These are phyloP conservation scores for Falciphora oryzae DNA, from an alignment of 2,329 filamentous ascomycete species.

Conservation along the genomic window DNA sequence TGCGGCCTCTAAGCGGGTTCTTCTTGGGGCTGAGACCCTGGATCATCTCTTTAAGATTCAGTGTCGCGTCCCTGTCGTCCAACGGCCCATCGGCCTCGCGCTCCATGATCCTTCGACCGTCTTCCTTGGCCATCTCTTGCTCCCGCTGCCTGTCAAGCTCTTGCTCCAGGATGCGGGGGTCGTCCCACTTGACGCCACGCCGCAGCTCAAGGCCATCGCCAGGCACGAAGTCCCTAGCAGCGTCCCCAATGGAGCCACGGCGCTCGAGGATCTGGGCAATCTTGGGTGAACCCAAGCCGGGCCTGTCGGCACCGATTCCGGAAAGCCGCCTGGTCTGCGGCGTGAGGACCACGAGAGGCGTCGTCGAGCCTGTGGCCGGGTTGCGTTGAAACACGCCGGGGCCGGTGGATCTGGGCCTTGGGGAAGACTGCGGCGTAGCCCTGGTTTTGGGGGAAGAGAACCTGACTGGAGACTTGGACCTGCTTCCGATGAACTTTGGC, in stretches of 20 bases:
- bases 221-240: slow-evolving; percentile 57
- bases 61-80: slow-evolving; percentile 55
- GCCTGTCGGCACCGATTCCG: slow-evolving; percentile 62
- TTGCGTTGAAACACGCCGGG: slow-evolving; percentile 47
- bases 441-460: slow-evolving; percentile 18
- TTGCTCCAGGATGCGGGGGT: slow-evolving; percentile 55
- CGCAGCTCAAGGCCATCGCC: slow-evolving; percentile 30
- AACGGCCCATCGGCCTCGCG: slow-evolving; percentile 42
- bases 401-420: slow-evolving; percentile 23
- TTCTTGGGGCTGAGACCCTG: slow-evolving; percentile 73
- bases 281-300: slow-evolving; percentile 69
- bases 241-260: slow-evolving; percentile 65
- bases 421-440: slow-evolving; percentile 23
- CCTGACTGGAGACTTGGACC: slow-evolving; percentile 23
- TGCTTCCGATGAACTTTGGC: slow-evolving; percentile 19
- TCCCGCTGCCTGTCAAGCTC: slow-evolving; percentile 58
- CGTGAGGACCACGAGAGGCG: slow-evolving; percentile 59
- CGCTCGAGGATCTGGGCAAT: slow-evolving; percentile 66
- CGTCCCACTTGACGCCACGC: slow-evolving; percentile 55
- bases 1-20: slow-evolving; percentile 58
- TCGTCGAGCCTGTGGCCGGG: slow-evolving; percentile 47
- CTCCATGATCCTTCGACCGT: slow-evolving; percentile 49
- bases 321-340: slow-evolving; percentile 56
- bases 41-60: slow-evolving; percentile 72
- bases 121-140: slow-evolving; percentile 57